These are phyloP conservation scores for Apiotrichum porosum DNA, from an alignment of 1,284 basidiomycete genomes.

Conservation along the genomic window DNA sequence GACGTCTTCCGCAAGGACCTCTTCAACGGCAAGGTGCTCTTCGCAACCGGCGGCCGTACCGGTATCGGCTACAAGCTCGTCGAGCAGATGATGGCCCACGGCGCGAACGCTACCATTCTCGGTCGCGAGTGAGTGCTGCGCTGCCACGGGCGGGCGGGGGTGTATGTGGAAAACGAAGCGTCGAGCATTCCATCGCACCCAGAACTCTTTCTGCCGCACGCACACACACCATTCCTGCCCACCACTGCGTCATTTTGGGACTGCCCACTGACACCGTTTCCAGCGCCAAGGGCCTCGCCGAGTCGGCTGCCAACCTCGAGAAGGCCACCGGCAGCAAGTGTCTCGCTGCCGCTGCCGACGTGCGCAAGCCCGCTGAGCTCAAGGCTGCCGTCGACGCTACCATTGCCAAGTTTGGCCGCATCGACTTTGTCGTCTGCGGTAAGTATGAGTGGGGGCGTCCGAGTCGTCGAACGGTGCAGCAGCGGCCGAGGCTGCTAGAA, in stretches of 20 bases:
- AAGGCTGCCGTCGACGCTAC: constrained; percentile 70
- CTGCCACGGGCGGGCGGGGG: neutral
- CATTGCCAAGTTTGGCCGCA: constrained; percentile 71
- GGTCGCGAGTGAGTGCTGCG: constrained; percentile 67
- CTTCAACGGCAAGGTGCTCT: constrained; percentile 72
- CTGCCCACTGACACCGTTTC: neutral
- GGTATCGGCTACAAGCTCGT: constrained; percentile 91
- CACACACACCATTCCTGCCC: too few species aligned
- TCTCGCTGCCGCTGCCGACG: constrained; percentile 73
- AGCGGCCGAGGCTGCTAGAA: too few species aligned
- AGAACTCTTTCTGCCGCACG: too few species aligned
- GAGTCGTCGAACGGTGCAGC: too few species aligned
- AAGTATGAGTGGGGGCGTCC: constrained; percentile 11
- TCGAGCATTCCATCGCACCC: too few species aligned
- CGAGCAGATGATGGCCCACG: constrained; percentile 78
- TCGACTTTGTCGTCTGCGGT: constrained; percentile 95
- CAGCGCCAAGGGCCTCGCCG: constrained; percentile 69
- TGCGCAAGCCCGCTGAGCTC: constrained; percentile 69
- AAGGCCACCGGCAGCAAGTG: constrained; percentile 66
- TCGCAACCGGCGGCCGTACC: constrained; percentile 79
- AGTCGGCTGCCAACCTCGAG: constrained; percentile 68
- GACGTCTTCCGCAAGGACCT: constrained; percentile 11
- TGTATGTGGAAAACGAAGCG: neutral
- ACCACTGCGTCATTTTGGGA: too few species aligned
- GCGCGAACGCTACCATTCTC: constrained; percentile 73